These are phyloP conservation scores for Phytophthora ramorum DNA, from an alignment of 352 stramenopile species.

Conservation along the genomic window DNA sequence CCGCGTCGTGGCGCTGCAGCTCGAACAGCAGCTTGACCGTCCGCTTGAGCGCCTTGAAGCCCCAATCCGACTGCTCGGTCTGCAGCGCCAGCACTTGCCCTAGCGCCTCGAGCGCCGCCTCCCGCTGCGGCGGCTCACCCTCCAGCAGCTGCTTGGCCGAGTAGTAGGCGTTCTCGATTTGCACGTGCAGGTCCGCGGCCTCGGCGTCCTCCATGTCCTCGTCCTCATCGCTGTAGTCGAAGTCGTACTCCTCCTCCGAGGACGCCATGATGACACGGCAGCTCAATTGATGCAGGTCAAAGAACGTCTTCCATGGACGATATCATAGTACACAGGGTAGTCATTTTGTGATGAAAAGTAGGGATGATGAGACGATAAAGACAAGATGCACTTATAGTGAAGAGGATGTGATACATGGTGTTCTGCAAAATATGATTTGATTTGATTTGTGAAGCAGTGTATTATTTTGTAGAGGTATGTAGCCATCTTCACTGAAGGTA, in stretches of 20 bases:
- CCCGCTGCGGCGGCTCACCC: slow-evolving; percentile 46
- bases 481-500: background rate
- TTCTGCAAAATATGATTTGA: too few relatives aligned
- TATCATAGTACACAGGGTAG: too few relatives aligned
- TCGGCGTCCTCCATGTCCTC: slow-evolving; percentile 89
- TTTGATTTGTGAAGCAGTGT: background rate
- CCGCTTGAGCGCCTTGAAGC: slow-evolving; percentile 96
- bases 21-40: slow-evolving; percentile 94
- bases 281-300: slow-evolving; percentile 1
- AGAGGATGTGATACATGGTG: too few relatives aligned
- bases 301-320: background rate
- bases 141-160: slow-evolving; percentile 88
- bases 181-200: slow-evolving; percentile 79
- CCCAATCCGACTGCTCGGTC: slow-evolving; percentile 81
- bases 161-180: slow-evolving; percentile 96
- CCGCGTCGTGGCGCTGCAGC: slow-evolving; percentile 66
- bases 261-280: slow-evolving; percentile 48
- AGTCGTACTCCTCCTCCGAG: slow-evolving; percentile 85
- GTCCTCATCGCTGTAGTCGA: slow-evolving; percentile 93
- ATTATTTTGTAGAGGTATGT: background rate
- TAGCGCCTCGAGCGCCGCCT: slow-evolving; percentile 56
- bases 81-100: slow-evolving; percentile 66
- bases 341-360: too few relatives aligned
- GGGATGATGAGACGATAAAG: too few relatives aligned
- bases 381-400: too few relatives aligned